Base-by-base conservation (phyloP, 192 early-diverging fungal genomes). In the Linnemannia elongata region DNA sequence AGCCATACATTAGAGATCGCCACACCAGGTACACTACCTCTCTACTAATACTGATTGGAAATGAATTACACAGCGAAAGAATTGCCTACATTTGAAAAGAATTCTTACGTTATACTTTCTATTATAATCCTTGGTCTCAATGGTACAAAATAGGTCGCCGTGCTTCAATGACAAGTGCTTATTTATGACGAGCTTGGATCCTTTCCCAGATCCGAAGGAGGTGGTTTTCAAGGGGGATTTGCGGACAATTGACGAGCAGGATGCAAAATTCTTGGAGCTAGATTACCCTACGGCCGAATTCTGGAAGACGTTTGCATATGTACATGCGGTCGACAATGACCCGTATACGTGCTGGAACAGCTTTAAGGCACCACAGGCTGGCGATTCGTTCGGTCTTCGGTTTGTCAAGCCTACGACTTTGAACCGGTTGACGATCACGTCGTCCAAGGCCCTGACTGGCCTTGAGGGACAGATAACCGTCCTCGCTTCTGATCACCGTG, bases 161-260 rank as follows among this genome's bases (percentile, higher is more conserved):
- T 92, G 91, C 77, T 72, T 81, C 69, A 91, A 92, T 45, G 91
- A 91, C 75, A 89, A 88, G 74, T 92, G 91, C 66, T 78, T 93
- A 52, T 92, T 93, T 35, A 83, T 80, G 42, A 92, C 92, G 36
- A 92, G 82, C 69, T 86, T 92, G 33, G 90, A 89, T 57, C 89
- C 90, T 30, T 91, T 91, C 70, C 91, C 90, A 44, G 55, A 77
- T 63, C 91, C 91, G 38, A 84, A 85, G 38, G 76, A 76, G 22
- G 83, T 93, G 7, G 80, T 88, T 68, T 86, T 90, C 76, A 78
- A 77, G 33, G 75, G 80, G 0, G 79, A 88, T 72, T 74, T 89
- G 35, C 87, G 85, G 38, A 80, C 86, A 36, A 80, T 89, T 55
- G 83, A 88, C 8, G 89, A 89, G 44, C 87, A 89, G 36, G 90